These are phyloP conservation scores for Strobilomyces dryophilus DNA, from an alignment of 768 basidiomycete genomes.

Conservation along the genomic window DNA sequence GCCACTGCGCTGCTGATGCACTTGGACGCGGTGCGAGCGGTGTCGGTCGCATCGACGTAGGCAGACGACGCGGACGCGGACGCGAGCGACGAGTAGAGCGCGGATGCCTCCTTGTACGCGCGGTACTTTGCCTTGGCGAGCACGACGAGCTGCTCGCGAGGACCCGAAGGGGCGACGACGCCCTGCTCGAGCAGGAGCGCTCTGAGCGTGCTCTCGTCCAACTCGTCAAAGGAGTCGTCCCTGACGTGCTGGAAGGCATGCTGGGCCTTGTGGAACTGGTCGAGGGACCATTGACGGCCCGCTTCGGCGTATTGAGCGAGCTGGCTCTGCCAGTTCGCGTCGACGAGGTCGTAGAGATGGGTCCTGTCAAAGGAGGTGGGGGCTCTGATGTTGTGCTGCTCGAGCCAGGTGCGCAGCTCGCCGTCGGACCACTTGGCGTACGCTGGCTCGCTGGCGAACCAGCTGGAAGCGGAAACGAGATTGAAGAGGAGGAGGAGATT, in stretches of 20 bases:
- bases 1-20: conserved; percentile 41
- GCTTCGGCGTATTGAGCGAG: conserved; percentile 32
- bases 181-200: conserved; percentile 86
- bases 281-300: conserved; percentile 48
- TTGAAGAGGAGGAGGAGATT: conserved; percentile 32
- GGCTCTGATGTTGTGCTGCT: conserved; percentile 56
- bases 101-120: conserved; percentile 57
- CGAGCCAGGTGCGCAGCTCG: conserved; percentile 67
- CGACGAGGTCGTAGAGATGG: conserved; percentile 47
- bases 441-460: conserved; percentile 44
- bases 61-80: conserved; percentile 47
- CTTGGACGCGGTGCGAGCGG: conserved; percentile 36
- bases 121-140: conserved; percentile 71
- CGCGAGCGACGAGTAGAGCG: conserved; percentile 48
- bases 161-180: conserved; percentile 75
- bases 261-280: conserved; percentile 63
- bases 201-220: conserved; percentile 82
- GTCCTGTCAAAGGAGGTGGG: conserved; percentile 41
- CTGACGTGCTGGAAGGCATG: conserved; percentile 55
- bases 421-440: conserved; percentile 55
- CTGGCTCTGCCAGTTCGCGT: conserved; percentile 51
- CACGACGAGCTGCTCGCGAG: conserved; percentile 73
- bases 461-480: conserved; percentile 43
- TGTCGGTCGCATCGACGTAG: conserved; percentile 41
- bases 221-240: conserved; percentile 65